Evolutionary conservation across 2,329 filamentous ascomycete species (phyloP).

Genomic region (Verticillium nonalfalfae): DNA sequence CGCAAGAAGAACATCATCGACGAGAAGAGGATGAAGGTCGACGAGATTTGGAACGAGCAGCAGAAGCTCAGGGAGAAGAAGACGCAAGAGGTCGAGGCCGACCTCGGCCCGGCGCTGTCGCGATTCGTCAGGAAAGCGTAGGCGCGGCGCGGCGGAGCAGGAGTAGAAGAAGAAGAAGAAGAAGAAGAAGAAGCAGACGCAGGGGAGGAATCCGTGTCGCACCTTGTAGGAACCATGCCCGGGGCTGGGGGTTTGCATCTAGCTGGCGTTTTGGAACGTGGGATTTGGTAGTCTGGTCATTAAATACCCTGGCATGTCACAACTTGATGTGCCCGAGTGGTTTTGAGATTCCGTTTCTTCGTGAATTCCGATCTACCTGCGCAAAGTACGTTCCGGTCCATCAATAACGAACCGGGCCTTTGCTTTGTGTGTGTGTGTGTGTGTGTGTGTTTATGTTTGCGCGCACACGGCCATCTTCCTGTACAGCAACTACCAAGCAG

Average conservation of each 20-base stretch:
- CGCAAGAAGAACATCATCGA: conserved; percentile 91
- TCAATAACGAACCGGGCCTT: not conserved
- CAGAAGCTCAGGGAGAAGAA: conserved; percentile 60
- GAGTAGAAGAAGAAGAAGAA: no score
- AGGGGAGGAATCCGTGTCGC: no score
- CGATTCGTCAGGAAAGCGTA: conserved; percentile 74
- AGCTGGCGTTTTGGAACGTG: conserved; percentile 10
- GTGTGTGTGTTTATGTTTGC: not conserved
- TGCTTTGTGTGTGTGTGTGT: no score
- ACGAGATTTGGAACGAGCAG: conserved; percentile 72
- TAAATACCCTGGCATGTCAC: conserved; percentile 10
- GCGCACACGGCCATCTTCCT: not conserved
- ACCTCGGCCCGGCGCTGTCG: conserved; percentile 78
- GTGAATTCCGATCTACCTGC: not conserved
- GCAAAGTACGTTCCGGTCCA: not conserved
- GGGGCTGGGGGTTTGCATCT: conserved; percentile 6
- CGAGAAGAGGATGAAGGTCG: conserved; percentile 81
- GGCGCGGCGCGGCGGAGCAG: conserved; percentile 1
- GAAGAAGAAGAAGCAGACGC: no score
- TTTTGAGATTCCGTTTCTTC: not conserved
- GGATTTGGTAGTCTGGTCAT: not conserved
- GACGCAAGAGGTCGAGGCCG: conserved; percentile 57
- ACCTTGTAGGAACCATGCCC: not conserved
- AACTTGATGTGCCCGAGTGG: not conserved
- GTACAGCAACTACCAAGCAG: not conserved